Evolutionary conservation across 257 asterid species (phyloP), one percentile per base, ranked within the genome.

Genomic region (Przewalskia tangutica): DNA sequence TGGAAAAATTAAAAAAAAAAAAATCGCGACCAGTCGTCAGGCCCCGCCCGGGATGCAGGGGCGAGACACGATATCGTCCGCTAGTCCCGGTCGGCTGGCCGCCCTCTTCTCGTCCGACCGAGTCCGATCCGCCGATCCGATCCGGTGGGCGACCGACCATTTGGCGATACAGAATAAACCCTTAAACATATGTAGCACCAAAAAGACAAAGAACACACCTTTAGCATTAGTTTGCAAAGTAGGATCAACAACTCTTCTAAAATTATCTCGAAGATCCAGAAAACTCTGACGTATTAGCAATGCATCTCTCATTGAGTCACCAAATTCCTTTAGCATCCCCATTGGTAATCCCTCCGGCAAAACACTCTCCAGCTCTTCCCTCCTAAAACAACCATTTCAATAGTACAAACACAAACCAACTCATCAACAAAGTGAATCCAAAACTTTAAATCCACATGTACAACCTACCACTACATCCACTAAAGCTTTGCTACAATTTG

Each of bases 311-410:
- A 87, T 83, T 18, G 98, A 90, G 75, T 91, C 98, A 90, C 92
- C 98, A 36, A 94, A 96, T 85, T 96, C 99, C 91, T 94, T 93
- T 77, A 85, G 38, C 98, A 96, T 96, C 60, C 98, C 99, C 79
- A 67, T n/a, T 0, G 98, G 97, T 79, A 93, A 85, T 46, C 99
- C 99, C 88, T 94, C 99, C 1, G 98, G 98, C 81, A 96, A 86
- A 81, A 85, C 84, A 77, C 83, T 87, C 54, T 88, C 87, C 71
- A 93, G 90, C 80, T 91, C 98, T 81, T 90, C 92, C 91, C 85
- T 85, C 73, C 99, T 96, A 87, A 77, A 80, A 5, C 67, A 76
- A 3, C 40, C 63, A 84, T 85, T 80, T 46, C 76, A 58, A 40
- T 73, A 82, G 18, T 58, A 32, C 77, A 67, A 38, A 27, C 51